These are phyloP conservation scores for Coniophora puteana DNA, from an alignment of 1,284 basidiomycete genomes.

Conservation along the genomic window DNA sequence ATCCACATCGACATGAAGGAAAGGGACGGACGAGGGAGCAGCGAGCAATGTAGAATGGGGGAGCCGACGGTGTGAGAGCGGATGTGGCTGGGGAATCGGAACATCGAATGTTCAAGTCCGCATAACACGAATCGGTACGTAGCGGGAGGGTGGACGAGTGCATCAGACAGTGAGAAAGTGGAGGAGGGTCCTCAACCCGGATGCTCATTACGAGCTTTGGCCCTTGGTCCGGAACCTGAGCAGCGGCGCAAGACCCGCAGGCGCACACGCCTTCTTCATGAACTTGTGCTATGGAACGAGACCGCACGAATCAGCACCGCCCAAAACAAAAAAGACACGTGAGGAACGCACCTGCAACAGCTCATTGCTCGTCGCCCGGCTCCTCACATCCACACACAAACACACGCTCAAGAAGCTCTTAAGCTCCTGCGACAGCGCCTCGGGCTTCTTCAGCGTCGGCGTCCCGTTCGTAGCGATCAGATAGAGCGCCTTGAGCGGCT, in stretches of 20 bases:
- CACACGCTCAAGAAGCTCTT: constrained; percentile 97
- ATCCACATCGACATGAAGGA: no score
- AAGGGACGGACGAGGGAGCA: no score
- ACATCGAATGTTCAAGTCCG: no score
- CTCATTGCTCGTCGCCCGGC: constrained; percentile 91
- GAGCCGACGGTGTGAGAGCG: no score
- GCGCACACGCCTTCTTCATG: constrained; percentile 80
- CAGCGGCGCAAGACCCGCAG: constrained; percentile 80
- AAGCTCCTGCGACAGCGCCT: constrained; percentile 86
- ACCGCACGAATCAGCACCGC: not conserved
- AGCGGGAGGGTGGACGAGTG: no score
- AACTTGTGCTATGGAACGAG: constrained; percentile 88
- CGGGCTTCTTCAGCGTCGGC: constrained; percentile 95
- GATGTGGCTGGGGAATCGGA: no score
- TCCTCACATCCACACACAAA: constrained; percentile 95
- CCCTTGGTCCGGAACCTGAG: constrained; percentile 68
- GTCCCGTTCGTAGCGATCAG: constrained; percentile 98
- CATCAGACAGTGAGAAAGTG: no score
- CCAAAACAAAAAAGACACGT: not conserved
- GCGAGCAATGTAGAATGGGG: no score
- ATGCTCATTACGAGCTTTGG: no score
- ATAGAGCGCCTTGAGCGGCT: constrained; percentile 95
- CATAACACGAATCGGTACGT: no score
- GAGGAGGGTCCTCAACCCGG: no score
- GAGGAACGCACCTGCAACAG: constrained; percentile 71